phyloP scores from a whole-genome alignment of 192 early-diverging fungal species.

The Allomyces javanicus region DNA sequence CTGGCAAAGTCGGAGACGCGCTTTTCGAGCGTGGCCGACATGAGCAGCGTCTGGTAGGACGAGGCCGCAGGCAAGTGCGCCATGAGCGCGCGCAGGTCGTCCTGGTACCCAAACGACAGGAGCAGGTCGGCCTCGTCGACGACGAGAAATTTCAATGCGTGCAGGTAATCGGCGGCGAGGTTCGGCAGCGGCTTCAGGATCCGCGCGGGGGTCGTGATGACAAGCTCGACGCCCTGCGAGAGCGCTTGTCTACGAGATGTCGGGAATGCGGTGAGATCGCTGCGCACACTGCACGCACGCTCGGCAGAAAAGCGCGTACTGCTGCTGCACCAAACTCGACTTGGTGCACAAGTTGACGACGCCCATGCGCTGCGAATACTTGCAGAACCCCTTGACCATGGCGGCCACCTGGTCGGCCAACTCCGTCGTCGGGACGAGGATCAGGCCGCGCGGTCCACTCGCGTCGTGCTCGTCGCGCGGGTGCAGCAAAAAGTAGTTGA shows the following conservation, averaged over 20 bases:
- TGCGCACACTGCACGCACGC: not conserved
- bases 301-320: slow-evolving; percentile 16
- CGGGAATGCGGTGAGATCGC: not conserved
- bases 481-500: not conserved
- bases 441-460: slow-evolving; percentile 30
- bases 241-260: slow-evolving; percentile 40
- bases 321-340: slow-evolving; percentile 26
- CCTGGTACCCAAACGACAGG: slow-evolving; percentile 79
- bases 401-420: slow-evolving; percentile 79
- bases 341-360: slow-evolving; percentile 46
- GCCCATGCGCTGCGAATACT: slow-evolving; percentile 43
- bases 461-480: slow-evolving; percentile 7
- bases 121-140: slow-evolving; percentile 95
- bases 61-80: slow-evolving; percentile 53
- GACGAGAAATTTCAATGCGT: slow-evolving; percentile 28
- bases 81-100: slow-evolving; percentile 62
- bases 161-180: slow-evolving; percentile 8
- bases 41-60: slow-evolving; percentile 66
- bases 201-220: slow-evolving; percentile 72
- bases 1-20: not conserved
- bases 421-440: slow-evolving; percentile 89
- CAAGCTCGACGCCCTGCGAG: slow-evolving; percentile 63
- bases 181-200: slow-evolving; percentile 51
- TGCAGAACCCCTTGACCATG: slow-evolving; percentile 47
- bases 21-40: slow-evolving; percentile 65